Base-by-base conservation (phyloP, 1,284 basidiomycete species). In the Pascua guehoae region DNA sequence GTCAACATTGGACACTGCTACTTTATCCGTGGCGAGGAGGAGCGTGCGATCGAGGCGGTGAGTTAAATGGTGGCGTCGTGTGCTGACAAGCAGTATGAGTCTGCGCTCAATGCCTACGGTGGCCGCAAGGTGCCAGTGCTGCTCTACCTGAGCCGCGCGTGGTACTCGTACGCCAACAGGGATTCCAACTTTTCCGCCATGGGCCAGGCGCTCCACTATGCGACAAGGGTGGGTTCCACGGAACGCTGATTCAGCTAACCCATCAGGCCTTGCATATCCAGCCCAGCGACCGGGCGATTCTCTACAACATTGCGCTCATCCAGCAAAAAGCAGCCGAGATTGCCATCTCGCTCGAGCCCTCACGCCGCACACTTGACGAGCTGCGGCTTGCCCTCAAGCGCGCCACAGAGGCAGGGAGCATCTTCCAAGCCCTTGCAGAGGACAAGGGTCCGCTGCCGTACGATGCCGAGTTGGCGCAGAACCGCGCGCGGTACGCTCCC, bases 221-320 rank as follows among this genome's bases (percentile, higher is more conserved):
- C 86, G 14, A 87, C 93, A 70, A 82, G 81, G 78, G 89, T 88
- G 66, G 46, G 80, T 73, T 53, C 41, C 8, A 10, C 47, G 14
- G 18, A 24, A 17, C 5, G 8, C 8, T n/a, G n/a, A n/a, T 3
- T 11, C 1, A 14, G 42, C 52, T 53, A 41, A 57, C 37, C 14
- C 24, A 32, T 15, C 60, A 93, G 88, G 91, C 92, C 1, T 80
- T 88, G 32, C 86, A 89, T 66, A 74, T 91, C 17, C 85, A 87
- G 65, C 91, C 91, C 0, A 83, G 81, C 56, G 93, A 97, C 79
- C 91, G 92, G 68, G 88, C 89, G 7, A 86, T 88, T 51, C 64
- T 89, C 44, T 97, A 94, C 78, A 97, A 97, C 74, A 89, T 96
- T 68, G 93, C 92, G 53, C 92, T 96, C 87, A 91, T 97, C 41